These are phyloP conservation scores for Xanthoparmelia taractica DNA, from an alignment of 495 filamentous ascomycete species.

Conservation along the genomic window DNA sequence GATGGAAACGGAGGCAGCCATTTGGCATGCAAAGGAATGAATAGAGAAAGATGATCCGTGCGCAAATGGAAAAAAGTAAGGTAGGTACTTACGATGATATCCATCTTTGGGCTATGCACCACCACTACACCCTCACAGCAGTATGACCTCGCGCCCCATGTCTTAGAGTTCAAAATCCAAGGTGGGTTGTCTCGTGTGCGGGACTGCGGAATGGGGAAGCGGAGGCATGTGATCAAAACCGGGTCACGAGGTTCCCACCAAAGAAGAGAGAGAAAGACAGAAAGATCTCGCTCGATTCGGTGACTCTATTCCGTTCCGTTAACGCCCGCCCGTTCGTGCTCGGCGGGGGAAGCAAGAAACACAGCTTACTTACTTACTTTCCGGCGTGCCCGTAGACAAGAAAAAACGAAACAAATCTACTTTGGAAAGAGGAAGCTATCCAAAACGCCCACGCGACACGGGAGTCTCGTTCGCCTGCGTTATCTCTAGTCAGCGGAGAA, in stretches of 20 bases:
- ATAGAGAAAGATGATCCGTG: not conserved
- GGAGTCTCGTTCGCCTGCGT: too few relatives aligned
- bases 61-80: too few relatives aligned
- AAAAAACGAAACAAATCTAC: too few relatives aligned
- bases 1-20: too few relatives aligned
- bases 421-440: too few relatives aligned
- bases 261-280: not conserved
- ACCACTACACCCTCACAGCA: conserved; percentile 14
- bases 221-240: conserved; percentile 1
- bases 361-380: too few relatives aligned
- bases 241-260: not conserved
- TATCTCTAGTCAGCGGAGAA: too few relatives aligned
- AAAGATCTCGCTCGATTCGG: not conserved
- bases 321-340: not conserved
- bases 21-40: too few relatives aligned
- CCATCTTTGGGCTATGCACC: conserved; percentile 2
- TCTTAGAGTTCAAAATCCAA: not conserved
- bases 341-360: not conserved
- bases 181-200: not conserved
- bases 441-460: too few relatives aligned
- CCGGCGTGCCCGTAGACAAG: not conserved
- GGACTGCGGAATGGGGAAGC: not conserved
- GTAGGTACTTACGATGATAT: conserved; percentile 19
- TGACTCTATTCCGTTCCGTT: not conserved
- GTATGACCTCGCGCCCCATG: conserved; percentile 3